Evolutionary conservation across 176 grass and related monocot species (phyloP), one percentile per base, ranked within the genome.

Genomic region (Miscanthus lutarioriparius): DNA sequence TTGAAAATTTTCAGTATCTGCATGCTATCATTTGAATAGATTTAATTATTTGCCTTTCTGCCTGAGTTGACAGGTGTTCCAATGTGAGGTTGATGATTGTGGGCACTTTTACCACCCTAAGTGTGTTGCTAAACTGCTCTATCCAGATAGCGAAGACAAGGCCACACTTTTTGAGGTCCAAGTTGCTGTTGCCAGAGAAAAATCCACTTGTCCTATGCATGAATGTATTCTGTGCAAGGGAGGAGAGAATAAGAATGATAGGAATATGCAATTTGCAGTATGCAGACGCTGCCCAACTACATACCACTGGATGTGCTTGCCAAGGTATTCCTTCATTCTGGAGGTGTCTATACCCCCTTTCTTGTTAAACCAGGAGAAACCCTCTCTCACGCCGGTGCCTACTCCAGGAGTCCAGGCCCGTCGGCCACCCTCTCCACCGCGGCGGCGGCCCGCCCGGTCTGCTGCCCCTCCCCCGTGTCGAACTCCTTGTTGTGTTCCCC

Each of bases 281-380:
- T 97, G 92, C 74, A 92, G 92, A 82, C 88, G 95, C n/a, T 97
- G 95, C 74, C 95, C 95, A 51, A 92, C 87, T n/a, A 66, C 74
- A 26, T 97, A 97, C 43, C 95, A 94, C 75, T 58, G 84, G 39
- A 87, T 75, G 74, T 97, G 95, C 86, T 83, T 97, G 79, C 95
- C 92, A 47, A 92, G 89, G 70, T 72, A 74, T 69, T 30, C 37
- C n/a, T 70, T 71, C 36, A 10, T 47, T 30, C 76, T 51, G 58
- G 8, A 59, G 22, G 0, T 61, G 58, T 10, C 22, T 61, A 3
- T 61, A n/a, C 59, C 27, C 22, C 39, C n/a, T 69, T 69, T 39
- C 58, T 66, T 44, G 38, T 82, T n/a, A n/a, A n/a, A n/a, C n/a
- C n/a, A n/a, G n/a, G n/a, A n/a, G n/a, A n/a, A n/a, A n/a, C n/a